Evolutionary conservation across 768 basidiomycete species (phyloP), one percentile per base, ranked within the genome.

Genomic region (Kwoniella botswanensis): DNA sequence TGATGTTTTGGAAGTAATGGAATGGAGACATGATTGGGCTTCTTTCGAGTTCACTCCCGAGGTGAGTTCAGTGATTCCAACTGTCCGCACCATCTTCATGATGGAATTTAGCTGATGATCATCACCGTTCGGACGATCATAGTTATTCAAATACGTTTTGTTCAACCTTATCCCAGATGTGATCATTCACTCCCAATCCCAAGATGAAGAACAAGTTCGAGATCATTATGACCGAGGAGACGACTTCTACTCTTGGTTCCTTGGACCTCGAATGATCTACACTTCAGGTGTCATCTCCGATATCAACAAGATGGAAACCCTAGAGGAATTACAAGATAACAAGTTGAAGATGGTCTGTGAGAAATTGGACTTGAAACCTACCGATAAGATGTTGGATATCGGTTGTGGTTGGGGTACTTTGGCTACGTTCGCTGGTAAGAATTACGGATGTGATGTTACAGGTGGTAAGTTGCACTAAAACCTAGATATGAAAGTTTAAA

Each of bases 301-400:
- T 81, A 85, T 91, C 70, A 88, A 88, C 74, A 85, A 86, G 53
- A 86, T 90, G 72, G 91, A 98, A 83, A 90, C 93, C 13, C 88
- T 99, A 58, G 96, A 98, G 82, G 87, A 94, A 75, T 89, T 99
- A 11, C 97, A 99, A 86, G 96, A 98, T 84, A 99, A 98, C 88
- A 98, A 99, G 84, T 90, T 99, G 65, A 90, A 91, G 17, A 85
- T 97, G 70, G 96, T 99, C 21, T 98, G 97, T 85, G 92, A 90
- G 79, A 99, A 98, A 84, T 89, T 99, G 65, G 87, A 92, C 83
- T 88, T 99, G 35, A 86, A 96, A 77, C 89, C 92, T n/a, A 87
- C 86, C 0, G 97, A 99, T 85, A 89, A 88, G 84, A 70, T 79
- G 44, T 79, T 84, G 53, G 85, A 82, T 70, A 84, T 84, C 67